phyloP scores from a whole-genome alignment of 768 basidiomycete species.

The Leucocoprinus leucothites region DNA sequence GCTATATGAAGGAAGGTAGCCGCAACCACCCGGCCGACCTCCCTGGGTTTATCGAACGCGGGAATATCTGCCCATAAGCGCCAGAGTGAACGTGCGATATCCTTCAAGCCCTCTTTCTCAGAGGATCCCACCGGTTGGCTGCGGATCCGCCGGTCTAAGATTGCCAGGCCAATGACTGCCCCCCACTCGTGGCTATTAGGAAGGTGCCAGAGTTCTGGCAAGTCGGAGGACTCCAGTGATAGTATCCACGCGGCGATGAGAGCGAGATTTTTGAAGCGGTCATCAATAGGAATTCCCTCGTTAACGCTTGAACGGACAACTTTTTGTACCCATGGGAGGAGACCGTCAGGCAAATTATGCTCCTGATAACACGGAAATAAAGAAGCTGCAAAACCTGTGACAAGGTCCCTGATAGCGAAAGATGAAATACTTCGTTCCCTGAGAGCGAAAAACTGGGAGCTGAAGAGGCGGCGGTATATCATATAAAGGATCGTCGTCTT shows the following conservation, averaged over 20 bases:
- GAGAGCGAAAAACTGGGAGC: neutral
- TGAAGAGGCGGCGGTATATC: constrained; percentile 29
- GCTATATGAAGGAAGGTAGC: constrained; percentile 46
- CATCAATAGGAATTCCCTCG: neutral
- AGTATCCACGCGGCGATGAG: constrained; percentile 3
- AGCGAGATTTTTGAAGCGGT: constrained; percentile 7
- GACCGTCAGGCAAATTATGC: neutral
- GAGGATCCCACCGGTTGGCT: neutral
- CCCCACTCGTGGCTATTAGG: constrained; percentile 31
- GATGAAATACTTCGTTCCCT: too few relatives aligned
- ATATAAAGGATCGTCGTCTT: constrained; percentile 33
- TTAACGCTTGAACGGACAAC: neutral
- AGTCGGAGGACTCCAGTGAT: neutral
- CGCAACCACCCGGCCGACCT: constrained; percentile 34
- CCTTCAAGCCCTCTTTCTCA: constrained; percentile 17
- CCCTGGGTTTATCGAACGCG: constrained; percentile 10
- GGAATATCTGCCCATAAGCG: constrained; percentile 31
- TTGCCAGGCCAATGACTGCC: constrained; percentile 37
- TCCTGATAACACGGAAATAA: constrained; percentile 1
- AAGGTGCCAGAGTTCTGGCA: neutral
- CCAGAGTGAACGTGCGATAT: constrained; percentile 36
- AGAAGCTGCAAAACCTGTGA: constrained; percentile 1
- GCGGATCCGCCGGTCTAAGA: constrained; percentile 28
- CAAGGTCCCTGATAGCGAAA: neutral
- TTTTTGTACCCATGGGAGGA: neutral